Evolutionary conservation across 2,329 filamentous ascomycete genomes (phyloP), one percentile per base, ranked within the genome.

Genomic region (Trichoderma oligosporum): DNA sequence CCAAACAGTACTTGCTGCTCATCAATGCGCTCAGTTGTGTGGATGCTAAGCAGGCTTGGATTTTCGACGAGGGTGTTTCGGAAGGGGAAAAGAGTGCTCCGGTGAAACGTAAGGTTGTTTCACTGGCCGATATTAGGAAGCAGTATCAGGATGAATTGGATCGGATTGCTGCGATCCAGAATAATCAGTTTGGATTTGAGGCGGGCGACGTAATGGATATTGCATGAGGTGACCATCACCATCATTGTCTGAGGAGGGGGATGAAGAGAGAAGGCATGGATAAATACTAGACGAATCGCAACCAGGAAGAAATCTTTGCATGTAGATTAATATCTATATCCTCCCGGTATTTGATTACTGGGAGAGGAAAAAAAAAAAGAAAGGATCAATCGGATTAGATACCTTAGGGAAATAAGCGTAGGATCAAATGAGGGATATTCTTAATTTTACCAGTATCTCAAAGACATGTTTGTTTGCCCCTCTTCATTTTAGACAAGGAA

Each of bases 21-120:
- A 96, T 99, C 75, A 99, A 99, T 70, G 87, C 91, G 1, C 78
- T 99, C 60, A 90, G 88, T 63, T 96, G 91, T 62, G 91, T 97
- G 38, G 85, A 89, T 47, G 78, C 85, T 58, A 84, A 82, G 63
- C 84, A 89, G 61, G 88, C 96, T 66, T 99, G 95, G 82, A 83
- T 96, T 69, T 85, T 82, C 47, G 66, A 71, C 70, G 68, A 73
- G 52, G 65, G 69, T 11, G 29, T 62, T 7, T 54, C 62, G 7
- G 63, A 57, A 5, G 56, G 60, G n/a, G 51, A 36, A 2, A 63
- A 63, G 35, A 7, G 54, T 35, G 7, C 27, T n/a, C 57, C 56
- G 35, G 64, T 72, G 12, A 88, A 87, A 75, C 84, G 92, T 61
- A 87, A 83, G 68, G 85, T 97, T 33, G 82, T 97, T 14, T 96